Evolutionary conservation across 768 basidiomycete genomes (phyloP).

Genomic region (Lactarius akahatsu): DNA sequence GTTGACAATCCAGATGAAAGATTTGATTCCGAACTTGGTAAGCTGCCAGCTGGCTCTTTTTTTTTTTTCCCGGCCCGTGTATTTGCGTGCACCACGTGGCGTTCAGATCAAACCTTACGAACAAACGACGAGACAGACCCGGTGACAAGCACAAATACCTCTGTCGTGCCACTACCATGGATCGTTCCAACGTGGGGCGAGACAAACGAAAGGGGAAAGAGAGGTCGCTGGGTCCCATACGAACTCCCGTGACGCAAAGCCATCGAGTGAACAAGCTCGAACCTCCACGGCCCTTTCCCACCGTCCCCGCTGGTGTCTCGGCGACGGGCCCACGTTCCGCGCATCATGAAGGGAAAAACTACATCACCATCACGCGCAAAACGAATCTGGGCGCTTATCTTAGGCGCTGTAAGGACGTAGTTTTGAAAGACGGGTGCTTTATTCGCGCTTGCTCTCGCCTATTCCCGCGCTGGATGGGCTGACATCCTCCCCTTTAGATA

Average conservation of each 20-base stretch:
- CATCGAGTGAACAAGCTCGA: slow-evolving; percentile 61
- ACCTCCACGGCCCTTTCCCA: slow-evolving; percentile 74
- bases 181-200: background rate
- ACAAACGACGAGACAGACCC: background rate
- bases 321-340: slow-evolving; percentile 79
- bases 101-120: background rate
- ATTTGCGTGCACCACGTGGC: background rate
- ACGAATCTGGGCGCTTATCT: slow-evolving; percentile 72
- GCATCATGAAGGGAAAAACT: slow-evolving; percentile 77
- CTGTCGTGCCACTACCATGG: background rate
- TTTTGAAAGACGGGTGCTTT: slow-evolving; percentile 70
- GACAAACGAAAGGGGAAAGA: slow-evolving; percentile 20
- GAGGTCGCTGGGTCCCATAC: slow-evolving; percentile 9
- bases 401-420: slow-evolving; percentile 68
- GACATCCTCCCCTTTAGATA: slow-evolving; percentile 46
- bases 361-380: slow-evolving; percentile 77
- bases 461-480: background rate
- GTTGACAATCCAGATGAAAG: background rate
- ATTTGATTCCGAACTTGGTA: background rate
- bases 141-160: background rate
- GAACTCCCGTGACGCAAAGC: slow-evolving; percentile 18
- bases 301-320: slow-evolving; percentile 69
- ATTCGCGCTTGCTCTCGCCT: background rate
- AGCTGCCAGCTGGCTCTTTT: background rate
- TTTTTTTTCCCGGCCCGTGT: background rate